Conservation (phyloP, 2,329 filamentous ascomycete genomes). For the Helminthosporium solani region DNA sequence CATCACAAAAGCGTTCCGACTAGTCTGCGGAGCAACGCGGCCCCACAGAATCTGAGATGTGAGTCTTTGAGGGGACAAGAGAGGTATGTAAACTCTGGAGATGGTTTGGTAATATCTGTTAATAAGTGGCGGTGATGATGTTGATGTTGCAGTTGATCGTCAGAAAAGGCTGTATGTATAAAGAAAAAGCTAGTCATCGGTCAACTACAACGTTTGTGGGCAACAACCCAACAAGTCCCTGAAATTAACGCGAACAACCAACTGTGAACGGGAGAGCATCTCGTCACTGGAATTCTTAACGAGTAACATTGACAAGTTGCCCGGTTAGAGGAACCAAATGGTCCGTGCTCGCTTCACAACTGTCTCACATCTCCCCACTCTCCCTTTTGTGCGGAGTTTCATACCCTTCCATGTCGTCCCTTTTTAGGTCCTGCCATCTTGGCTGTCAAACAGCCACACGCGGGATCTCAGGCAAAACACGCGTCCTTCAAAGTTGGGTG, state of each 20-base stretch:
- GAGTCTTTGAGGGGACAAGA: too few species aligned
- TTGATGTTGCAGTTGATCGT: too few species aligned
- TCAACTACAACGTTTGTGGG: neutral
- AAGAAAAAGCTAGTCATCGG: neutral
- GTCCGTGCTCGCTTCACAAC: conserved; percentile 22
- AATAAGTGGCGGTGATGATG: too few species aligned
- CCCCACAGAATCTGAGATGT: neutral
- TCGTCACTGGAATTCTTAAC: neutral
- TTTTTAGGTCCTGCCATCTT: conserved; percentile 14
- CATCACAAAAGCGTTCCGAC: too few species aligned
- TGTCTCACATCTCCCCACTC: conserved; percentile 25
- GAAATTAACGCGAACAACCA: neutral
- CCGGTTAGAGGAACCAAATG: neutral
- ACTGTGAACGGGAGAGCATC: conserved; percentile 2
- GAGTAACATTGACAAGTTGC: conserved; percentile 1
- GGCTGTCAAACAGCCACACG: conserved; percentile 32
- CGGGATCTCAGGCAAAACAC: conserved; percentile 22
- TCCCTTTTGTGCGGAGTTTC: conserved; percentile 33
- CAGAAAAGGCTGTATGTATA: neutral
- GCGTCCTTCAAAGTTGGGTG: conserved; percentile 19
- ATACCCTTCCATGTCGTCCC: conserved; percentile 35
- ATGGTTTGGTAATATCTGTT: too few species aligned
- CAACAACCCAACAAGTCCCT: neutral
- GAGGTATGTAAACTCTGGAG: too few species aligned
- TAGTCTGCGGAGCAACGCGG: neutral